Conservation (phyloP, 176 grass and related monocot species). For the Sorghum bicolor region DNA sequence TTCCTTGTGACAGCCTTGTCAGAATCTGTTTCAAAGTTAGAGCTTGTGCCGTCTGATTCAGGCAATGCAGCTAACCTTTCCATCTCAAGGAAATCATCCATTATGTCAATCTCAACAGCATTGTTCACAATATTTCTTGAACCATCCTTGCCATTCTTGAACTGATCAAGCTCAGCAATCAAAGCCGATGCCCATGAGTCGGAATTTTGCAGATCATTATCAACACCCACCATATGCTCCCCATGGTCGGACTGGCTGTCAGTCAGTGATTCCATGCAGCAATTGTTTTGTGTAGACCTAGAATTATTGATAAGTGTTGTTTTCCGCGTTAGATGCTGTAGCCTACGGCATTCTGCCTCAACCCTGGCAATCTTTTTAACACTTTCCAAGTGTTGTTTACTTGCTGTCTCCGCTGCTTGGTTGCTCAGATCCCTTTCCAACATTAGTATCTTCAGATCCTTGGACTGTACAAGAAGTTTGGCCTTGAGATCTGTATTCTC, state of each 20-base stretch:
- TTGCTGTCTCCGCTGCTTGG: slow-evolving; percentile 89
- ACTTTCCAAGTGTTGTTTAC: slow-evolving; percentile 78
- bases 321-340: slow-evolving; percentile 46
- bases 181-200: slow-evolving; percentile 84
- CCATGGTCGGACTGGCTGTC: slow-evolving; percentile 79
- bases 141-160: slow-evolving; percentile 58
- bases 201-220: slow-evolving; percentile 59
- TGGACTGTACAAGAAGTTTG: slow-evolving; percentile 56
- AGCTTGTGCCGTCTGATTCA: slow-evolving; percentile 52
- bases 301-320: slow-evolving; percentile 39
- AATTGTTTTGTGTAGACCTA: slow-evolving; percentile 32
- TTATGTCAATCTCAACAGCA: slow-evolving; percentile 73
- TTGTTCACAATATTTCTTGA: slow-evolving; percentile 47
- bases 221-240: slow-evolving; percentile 52
- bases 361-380: slow-evolving; percentile 79
- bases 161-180: slow-evolving; percentile 81
- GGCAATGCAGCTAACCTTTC: slow-evolving; percentile 79
- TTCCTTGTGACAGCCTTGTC: slow-evolving; percentile 41
- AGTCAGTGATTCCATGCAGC: slow-evolving; percentile 60
- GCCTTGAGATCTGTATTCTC: slow-evolving; percentile 71
- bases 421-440: slow-evolving; percentile 87
- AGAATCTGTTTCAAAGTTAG: slow-evolving; percentile 57
- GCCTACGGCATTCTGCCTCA: slow-evolving; percentile 87
- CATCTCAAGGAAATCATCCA: slow-evolving; percentile 99
- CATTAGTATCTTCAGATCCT: slow-evolving; percentile 62